Evolutionary conservation across 2,329 filamentous ascomycete species (phyloP), one percentile per base, ranked within the genome.

Genomic region (Aspergillus chevalieri): DNA sequence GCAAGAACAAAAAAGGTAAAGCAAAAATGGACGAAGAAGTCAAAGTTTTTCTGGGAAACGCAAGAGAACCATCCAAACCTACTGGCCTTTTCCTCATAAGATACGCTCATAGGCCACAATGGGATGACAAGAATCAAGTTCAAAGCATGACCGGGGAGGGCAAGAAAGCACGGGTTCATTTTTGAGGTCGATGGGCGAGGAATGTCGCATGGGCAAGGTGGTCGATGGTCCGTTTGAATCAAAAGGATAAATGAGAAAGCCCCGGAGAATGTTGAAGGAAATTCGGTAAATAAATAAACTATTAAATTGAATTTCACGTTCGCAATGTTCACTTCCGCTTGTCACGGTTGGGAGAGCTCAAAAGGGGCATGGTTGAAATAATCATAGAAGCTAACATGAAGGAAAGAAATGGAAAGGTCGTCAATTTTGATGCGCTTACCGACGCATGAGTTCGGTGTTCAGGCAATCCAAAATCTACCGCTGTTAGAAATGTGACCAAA

Each of bases 401-500:
- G 28, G 12, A n/a, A 51, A 52, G 17, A 46, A 33, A 49, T 54
- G 46, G 42, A 45, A 49, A 51, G 53, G 48, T 50, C 38, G 36
- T 36, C 28, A 19, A 34, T 43, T 46, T 22, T 43, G 39, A 49
- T 51, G 46, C 28, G 21, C 47, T 64, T 50, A 66, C 55, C 61
- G 60, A 43, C 61, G 65, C 48, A 64, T 62, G 47, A 69, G 64
- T 53, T 72, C 68, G 39, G 57, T 61, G 44, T 57, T 61, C 7
- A 72, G 58, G 51, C 68, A 72, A 12, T 69, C 65, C 47, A 69
- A 55, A 28, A 68, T 61, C 69, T 71, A 53, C 47, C 30, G 24
- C 3, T 14, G 30, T 65, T 51, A 65, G 60, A 21, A 26, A 48
- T 24, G 38, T 9, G 26, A 30, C 30, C 14, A 24, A n/a, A 22